phyloP scores from a whole-genome alignment of 768 basidiomycete species.

The Coprinopsis sp. region DNA sequence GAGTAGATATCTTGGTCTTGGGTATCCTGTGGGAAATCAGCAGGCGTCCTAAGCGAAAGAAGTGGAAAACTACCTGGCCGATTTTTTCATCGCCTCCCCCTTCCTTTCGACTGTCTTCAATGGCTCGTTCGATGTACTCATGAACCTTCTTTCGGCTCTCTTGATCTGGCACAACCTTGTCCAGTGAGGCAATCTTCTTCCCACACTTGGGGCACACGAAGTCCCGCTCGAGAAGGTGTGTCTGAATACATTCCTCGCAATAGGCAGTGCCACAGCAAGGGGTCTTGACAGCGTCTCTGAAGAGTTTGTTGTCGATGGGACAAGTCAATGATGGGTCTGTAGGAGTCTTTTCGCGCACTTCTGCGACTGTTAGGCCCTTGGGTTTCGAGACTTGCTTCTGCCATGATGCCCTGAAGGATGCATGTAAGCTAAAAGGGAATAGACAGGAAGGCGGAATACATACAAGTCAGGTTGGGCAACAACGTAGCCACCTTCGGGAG shows the following conservation, averaged over 20 bases:
- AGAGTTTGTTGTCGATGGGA: constrained; percentile 88
- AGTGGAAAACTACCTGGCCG: constrained; percentile 33
- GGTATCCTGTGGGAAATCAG: constrained; percentile 6
- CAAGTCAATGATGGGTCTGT: constrained; percentile 78
- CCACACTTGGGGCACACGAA: constrained; percentile 91
- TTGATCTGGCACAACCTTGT: constrained; percentile 80
- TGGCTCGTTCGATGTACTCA: constrained; percentile 77
- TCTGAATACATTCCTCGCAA: constrained; percentile 98
- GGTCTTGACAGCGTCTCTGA: constrained; percentile 91
- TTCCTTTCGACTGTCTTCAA: constrained; percentile 74
- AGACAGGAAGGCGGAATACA: constrained; percentile 30
- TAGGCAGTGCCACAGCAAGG: constrained; percentile 90
- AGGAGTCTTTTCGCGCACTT: constrained; percentile 83
- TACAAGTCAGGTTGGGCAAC: constrained; percentile 95
- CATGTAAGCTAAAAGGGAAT: background rate
- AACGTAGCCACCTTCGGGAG: constrained; percentile 96
- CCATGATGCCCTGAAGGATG: constrained; percentile 73
- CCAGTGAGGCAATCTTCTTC: constrained; percentile 82
- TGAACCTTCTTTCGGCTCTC: constrained; percentile 70
- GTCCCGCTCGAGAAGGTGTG: constrained; percentile 89
- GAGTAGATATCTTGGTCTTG: constrained; percentile 64
- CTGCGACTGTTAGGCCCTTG: constrained; percentile 79
- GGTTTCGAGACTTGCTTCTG: constrained; percentile 81
- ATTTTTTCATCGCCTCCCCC: constrained; percentile 39
- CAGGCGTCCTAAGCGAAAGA: background rate